phyloP scores from a whole-genome alignment of 768 basidiomycete species.

The Flagelloscypha sp. region DNA sequence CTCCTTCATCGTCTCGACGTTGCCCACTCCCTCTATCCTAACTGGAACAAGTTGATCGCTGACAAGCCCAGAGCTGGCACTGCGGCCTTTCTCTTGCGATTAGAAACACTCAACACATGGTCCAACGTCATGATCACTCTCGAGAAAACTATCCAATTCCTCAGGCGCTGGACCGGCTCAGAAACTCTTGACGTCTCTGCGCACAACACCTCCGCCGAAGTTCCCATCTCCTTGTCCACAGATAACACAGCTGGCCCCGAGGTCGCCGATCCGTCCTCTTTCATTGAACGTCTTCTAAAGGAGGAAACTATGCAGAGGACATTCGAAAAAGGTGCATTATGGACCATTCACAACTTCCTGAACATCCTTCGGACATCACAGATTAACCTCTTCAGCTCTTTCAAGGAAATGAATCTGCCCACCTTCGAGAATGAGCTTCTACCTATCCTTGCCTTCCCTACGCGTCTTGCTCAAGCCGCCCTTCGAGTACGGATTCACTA shows the following conservation, averaged over 20 bases:
- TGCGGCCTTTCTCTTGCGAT: conserved; percentile 64
- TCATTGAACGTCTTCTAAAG: conserved; percentile 89
- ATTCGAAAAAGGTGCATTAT: conserved; percentile 85
- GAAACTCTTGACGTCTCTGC: conserved; percentile 84
- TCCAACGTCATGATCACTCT: conserved; percentile 79
- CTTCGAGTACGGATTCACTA: conserved; percentile 86
- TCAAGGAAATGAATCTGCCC: conserved; percentile 85
- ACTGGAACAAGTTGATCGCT: conserved; percentile 64
- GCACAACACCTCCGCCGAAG: conserved; percentile 61
- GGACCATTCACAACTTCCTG: conserved; percentile 81
- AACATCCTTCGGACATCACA: conserved; percentile 81
- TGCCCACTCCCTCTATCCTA: conserved; percentile 83
- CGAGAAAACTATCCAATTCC: conserved; percentile 68
- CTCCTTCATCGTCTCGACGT: conserved; percentile 71
- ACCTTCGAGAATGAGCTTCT: conserved; percentile 85
- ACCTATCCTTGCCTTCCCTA: conserved; percentile 92
- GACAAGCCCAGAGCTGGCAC: conserved; percentile 71
- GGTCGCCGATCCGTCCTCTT: conserved; percentile 65
- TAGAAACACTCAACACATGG: conserved; percentile 90
- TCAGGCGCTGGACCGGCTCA: conserved; percentile 92
- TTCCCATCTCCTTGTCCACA: conserved; percentile 32
- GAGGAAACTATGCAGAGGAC: conserved; percentile 94
- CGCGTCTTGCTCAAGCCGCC: conserved; percentile 86
- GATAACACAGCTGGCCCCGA: conserved; percentile 29
- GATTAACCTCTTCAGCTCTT: conserved; percentile 65